Evolutionary conservation across 129 eudicot genomes (phyloP), one percentile per base, ranked within the genome.

Genomic region (Artemisia argyi): DNA sequence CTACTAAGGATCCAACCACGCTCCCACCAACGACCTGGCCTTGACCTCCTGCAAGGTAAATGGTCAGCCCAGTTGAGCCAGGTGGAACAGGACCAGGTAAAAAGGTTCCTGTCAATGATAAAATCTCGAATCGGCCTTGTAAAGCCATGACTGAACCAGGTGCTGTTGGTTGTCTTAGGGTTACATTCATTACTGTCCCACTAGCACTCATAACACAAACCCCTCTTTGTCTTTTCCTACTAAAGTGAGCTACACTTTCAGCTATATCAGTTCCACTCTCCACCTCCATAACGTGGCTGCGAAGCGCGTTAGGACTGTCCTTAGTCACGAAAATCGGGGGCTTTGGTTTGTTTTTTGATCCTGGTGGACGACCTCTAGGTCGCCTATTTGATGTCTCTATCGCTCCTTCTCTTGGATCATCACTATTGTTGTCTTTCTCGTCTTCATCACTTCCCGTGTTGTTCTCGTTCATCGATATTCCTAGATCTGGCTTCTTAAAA

Each of bases 21-120:
- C 87, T 79, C 52, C 96, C 96, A 7, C 96, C 96, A 7, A 89
- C 89, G 2, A 88, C 96, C 66, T 88, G 96, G 18, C 96, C 96
- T 68, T 83, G 96, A 48, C 89, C 96, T 3, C 96, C 96, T 4
- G 90, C 96, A 10, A 86, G 69, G 63, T 89, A 89, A 22, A 86
- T 89, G 24, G 96, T 84, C n/a, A 89, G 63, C 0, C 92, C 92
- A 4, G 87, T 86, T 13, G 96, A 83, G 0, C 91, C 96, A 2
- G 91, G 96, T 10, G 91, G 91, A 5, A 91, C 85, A 15, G 91
- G 96, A 47, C 96, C 96, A 9, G 92, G 96, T 35, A 89, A 72
- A 64, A 89, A 89, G 3, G 96, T 82, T 44, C 96, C 96, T 0
- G 87, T 79, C 11, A 89, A 59, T 0, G 96, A 89, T 4, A 89